A percentile compares a stretch with the other conserved stretches of the same genome.
Conservation (phyloP, 2,329 filamentous ascomycete species). For the Exophiala spinifera region DNA sequence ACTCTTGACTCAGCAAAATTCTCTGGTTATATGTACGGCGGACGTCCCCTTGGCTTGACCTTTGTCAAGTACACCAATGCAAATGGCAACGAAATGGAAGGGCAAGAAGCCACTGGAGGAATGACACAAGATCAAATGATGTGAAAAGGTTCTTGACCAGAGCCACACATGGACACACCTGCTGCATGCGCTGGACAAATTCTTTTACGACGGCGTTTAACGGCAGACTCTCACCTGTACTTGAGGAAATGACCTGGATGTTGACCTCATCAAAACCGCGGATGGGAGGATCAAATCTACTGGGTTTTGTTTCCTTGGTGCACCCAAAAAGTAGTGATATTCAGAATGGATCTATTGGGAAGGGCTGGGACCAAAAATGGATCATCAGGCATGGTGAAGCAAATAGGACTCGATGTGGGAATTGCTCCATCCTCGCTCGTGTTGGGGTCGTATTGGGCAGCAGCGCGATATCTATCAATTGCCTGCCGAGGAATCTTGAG, state of each 20-base stretch:
- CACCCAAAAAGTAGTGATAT: slow-evolving; percentile 1
- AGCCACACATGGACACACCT: neutral
- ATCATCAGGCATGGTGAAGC: neutral
- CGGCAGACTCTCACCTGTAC: neutral
- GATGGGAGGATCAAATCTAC: neutral
- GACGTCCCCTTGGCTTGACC: slow-evolving; percentile 85
- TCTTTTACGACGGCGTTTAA: neutral
- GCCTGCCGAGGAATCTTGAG: neutral
- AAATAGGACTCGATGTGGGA: neutral
- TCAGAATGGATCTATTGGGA: neutral
- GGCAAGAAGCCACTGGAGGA: slow-evolving; percentile 63
- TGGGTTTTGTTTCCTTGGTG: neutral
- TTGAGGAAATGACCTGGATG: neutral
- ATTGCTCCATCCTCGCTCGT: no score
- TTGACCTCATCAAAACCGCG: neutral
- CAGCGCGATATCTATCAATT: neutral
- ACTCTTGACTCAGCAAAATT: slow-evolving; percentile 67
- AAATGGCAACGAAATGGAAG: slow-evolving; percentile 73
- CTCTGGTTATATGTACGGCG: slow-evolving; percentile 95
- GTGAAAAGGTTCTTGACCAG: slow-evolving; percentile 47
- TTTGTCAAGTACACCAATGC: slow-evolving; percentile 89
- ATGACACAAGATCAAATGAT: slow-evolving; percentile 99
- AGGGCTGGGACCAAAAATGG: no score
- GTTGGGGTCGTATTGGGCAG: neutral
- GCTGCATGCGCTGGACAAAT: neutral